Percentiles rank a stretch among this genome's conserved stretches.
Conservation (phyloP, 2,329 filamentous ascomycete species). For the Exophiala oligosperma region DNA sequence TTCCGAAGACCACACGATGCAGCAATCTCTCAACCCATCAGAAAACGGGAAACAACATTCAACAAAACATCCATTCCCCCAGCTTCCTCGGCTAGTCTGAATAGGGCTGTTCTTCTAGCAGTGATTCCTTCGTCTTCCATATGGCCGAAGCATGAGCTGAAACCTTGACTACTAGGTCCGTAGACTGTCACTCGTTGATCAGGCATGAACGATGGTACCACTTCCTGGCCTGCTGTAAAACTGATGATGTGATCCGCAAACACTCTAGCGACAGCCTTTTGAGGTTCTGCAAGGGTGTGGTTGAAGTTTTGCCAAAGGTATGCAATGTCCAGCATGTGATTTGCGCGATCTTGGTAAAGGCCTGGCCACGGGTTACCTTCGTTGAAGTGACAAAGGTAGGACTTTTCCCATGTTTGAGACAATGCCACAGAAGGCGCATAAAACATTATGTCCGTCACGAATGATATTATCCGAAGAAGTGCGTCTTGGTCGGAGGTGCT, state of each 20-base stretch:
- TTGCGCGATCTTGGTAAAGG: constrained; percentile 39
- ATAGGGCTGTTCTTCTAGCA: neutral
- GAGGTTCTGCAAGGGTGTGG: constrained; percentile 36
- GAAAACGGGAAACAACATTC: neutral
- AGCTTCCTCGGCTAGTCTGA: neutral
- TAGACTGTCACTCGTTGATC: neutral
- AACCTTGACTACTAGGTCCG: neutral
- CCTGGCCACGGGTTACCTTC: constrained; percentile 50
- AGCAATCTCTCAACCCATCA: neutral
- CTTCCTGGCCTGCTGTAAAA: neutral
- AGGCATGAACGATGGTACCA: neutral
- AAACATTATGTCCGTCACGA: constrained; percentile 47
- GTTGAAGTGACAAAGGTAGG: constrained; percentile 43
- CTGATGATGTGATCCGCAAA: neutral
- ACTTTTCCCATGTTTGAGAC: constrained; percentile 35
- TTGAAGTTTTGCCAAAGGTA: constrained; percentile 49
- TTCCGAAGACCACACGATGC: no score
- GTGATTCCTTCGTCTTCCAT: neutral
- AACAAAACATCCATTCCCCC: constrained; percentile 2
- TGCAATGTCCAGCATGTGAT: constrained; percentile 46
- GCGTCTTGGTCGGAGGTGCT: constrained; percentile 41
- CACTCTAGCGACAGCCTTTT: constrained; percentile 23
- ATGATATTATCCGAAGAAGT: constrained; percentile 41
- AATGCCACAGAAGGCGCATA: constrained; percentile 45
- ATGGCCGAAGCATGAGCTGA: neutral